Percentiles rank a stretch among this genome's conserved stretches.
Evolutionary conservation across 2,329 filamentous ascomycete genomes (phyloP).

Genomic region (Pseudogymnoascus sp.): DNA sequence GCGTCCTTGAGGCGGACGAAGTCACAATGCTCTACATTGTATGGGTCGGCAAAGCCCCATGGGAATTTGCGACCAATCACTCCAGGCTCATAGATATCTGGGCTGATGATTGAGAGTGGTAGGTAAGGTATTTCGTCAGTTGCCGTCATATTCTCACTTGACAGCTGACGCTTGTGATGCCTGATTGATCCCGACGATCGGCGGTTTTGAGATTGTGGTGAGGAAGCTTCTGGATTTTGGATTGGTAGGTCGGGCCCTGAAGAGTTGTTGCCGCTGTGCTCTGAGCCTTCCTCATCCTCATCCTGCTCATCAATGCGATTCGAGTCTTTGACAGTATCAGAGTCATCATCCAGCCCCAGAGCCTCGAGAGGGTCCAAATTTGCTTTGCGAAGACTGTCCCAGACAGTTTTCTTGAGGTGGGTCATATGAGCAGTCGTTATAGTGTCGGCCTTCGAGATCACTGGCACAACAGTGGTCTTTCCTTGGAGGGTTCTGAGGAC

Average conservation of each 20-base stretch:
- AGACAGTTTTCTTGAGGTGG: slow-evolving; percentile 82
- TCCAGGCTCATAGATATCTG: slow-evolving; percentile 77
- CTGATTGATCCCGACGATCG: slow-evolving; percentile 26
- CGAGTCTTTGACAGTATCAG: slow-evolving; percentile 43
- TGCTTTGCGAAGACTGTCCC: slow-evolving; percentile 75
- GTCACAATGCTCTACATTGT: slow-evolving; percentile 86
- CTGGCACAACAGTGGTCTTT: slow-evolving; percentile 90
- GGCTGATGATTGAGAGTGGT: slow-evolving; percentile 87
- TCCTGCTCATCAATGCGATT: slow-evolving; percentile 37
- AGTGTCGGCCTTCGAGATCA: slow-evolving; percentile 94
- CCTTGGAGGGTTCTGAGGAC: slow-evolving; percentile 79
- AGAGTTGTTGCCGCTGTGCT: slow-evolving; percentile 22
- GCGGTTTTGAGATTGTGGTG: slow-evolving; percentile 32
- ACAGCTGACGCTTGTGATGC: slow-evolving; percentile 19
- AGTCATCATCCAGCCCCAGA: slow-evolving; percentile 71
- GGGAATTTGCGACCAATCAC: slow-evolving; percentile 81
- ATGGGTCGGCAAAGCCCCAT: slow-evolving; percentile 94
- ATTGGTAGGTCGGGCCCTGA: slow-evolving; percentile 33
- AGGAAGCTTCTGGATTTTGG: slow-evolving; percentile 18
- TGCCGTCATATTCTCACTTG: slow-evolving; percentile 37
- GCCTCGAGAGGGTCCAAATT: slow-evolving; percentile 83
- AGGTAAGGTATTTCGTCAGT: slow-evolving; percentile 58
- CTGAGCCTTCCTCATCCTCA: slow-evolving; percentile 23
- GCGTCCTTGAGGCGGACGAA: slow-evolving; percentile 84
- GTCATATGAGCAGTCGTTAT: slow-evolving; percentile 94